Evolutionary conservation across 1,139 yeast species (phyloP), one percentile per base, ranked within the genome.

Genomic region (Suhomyces guaymorum): DNA sequence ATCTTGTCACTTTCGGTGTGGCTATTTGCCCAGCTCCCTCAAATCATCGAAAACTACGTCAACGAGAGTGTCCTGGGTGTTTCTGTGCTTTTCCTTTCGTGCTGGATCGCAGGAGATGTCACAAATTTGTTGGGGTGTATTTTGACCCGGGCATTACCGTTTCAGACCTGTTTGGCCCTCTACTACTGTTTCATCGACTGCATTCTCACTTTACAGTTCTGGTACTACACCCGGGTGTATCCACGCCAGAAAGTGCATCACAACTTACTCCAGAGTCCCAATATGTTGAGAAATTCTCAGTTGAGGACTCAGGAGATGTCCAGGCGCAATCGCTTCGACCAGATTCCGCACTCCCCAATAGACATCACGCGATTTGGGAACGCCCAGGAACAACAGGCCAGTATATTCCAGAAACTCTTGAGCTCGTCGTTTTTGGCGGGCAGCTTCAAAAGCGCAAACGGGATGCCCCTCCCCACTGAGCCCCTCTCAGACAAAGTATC

Each of bases 11-110:
- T 63, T 19, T 49, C 56, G 10, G 50, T 62, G 26, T 55, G 60
- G 60, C 50, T 55, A 13, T 54, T 55, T 46, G 60, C 60, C 9
- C 60, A 55, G 42, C 44, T 55, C 7, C 60, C 60, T n/a, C 60
- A 55, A 32, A 52, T 55, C 25, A 44, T 54, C 15, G 59, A 55
- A 23, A 55, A 55, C 44, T 52, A 55, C 30, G 28, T 48, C 26
- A 54, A 55, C 38, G 47, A 49, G 32, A 48, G 54, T n/a, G 60
- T 56, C 10, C 46, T 44, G 14, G 61, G 61, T 1, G 52, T 56
- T 3, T 53, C 58, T 16, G 38, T 46, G 2, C 28, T 47, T 15
- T 56, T 55, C 30, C 38, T 55, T 28, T 39, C 40, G 15, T 53
- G 55, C 42, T 55, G 60, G 60, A 52, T 54, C 21, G 42, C 48